phyloP scores from a whole-genome alignment of 2,329 filamentous ascomycete genomes.

The Aspergillus sp. region DNA sequence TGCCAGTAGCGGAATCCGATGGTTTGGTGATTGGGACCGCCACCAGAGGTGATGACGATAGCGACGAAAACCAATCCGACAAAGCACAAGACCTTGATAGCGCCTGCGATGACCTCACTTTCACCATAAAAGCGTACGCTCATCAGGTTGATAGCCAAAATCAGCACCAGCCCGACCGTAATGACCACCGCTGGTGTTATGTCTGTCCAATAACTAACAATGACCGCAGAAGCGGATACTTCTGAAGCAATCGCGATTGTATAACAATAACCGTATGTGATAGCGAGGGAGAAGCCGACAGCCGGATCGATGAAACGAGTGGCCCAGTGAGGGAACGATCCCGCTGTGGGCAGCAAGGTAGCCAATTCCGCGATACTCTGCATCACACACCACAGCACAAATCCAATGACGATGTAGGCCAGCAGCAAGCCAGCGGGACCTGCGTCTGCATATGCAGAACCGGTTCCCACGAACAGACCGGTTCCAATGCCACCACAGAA shows the following conservation, averaged over 20 bases:
- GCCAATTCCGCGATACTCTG: slow-evolving; percentile 88
- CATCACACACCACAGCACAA: slow-evolving; percentile 86
- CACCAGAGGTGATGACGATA: slow-evolving; percentile 38
- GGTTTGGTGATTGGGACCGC: slow-evolving; percentile 32
- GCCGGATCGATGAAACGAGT: slow-evolving; percentile 88
- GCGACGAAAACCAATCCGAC: slow-evolving; percentile 32
- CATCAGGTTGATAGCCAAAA: slow-evolving; percentile 35
- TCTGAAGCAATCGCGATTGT: slow-evolving; percentile 77
- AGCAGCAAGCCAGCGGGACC: slow-evolving; percentile 75
- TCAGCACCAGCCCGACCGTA: slow-evolving; percentile 32
- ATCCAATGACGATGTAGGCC: slow-evolving; percentile 60
- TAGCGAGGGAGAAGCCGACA: slow-evolving; percentile 84
- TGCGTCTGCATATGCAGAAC: slow-evolving; percentile 67
- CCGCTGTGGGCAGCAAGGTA: slow-evolving; percentile 85
- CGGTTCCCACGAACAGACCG: slow-evolving; percentile 81
- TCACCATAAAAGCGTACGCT: slow-evolving; percentile 38
- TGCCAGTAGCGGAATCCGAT: slow-evolving; percentile 41
- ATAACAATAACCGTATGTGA: slow-evolving; percentile 77
- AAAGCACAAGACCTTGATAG: slow-evolving; percentile 36
- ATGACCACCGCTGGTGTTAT: slow-evolving; percentile 74
- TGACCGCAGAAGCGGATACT: slow-evolving; percentile 81
- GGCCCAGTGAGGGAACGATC: slow-evolving; percentile 87
- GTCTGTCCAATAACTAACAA: slow-evolving; percentile 73
- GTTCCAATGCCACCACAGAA: slow-evolving; percentile 56
- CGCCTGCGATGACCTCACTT: slow-evolving; percentile 33